A percentile compares a stretch with the other conserved stretches of the same genome.
These are phyloP conservation scores for Taiozyma onychis DNA, from an alignment of 1,139 yeast species.

Conservation along the genomic window DNA sequence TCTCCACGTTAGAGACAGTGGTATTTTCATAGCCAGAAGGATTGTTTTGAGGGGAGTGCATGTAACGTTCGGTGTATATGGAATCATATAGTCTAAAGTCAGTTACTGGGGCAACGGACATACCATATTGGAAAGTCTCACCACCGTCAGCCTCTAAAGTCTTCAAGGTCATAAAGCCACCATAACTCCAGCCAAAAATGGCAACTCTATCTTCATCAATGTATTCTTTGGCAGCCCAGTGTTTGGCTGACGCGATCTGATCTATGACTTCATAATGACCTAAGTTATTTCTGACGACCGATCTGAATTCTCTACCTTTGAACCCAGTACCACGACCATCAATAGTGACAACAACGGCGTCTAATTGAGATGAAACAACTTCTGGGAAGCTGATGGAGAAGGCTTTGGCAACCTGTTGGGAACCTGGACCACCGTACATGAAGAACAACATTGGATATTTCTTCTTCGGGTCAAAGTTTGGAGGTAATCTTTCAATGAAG, in stretches of 20 bases:
- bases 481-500: constrained; percentile 59
- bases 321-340: constrained; percentile 84
- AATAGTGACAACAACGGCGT: constrained; percentile 71
- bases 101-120: constrained; percentile 79
- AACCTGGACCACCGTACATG: constrained; percentile 82
- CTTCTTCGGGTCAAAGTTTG: constrained; percentile 45
- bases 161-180: constrained; percentile 72
- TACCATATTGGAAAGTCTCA: constrained; percentile 59
- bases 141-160: constrained; percentile 63
- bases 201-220: constrained; percentile 58
- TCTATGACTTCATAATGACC: constrained; percentile 68
- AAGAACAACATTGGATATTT: constrained; percentile 65
- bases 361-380: constrained; percentile 60
- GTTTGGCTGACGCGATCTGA: constrained; percentile 62
- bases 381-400: constrained; percentile 56
- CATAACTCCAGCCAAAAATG: constrained; percentile 84
- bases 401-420: constrained; percentile 55
- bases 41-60: constrained; percentile 65
- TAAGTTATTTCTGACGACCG: constrained; percentile 56
- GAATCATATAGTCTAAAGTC: constrained; percentile 74
- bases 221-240: constrained; percentile 48
- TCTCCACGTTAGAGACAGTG: constrained; percentile 43
- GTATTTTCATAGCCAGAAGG: constrained; percentile 49
- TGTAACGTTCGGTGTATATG: constrained; percentile 72
- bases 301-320: constrained; percentile 55